phyloP scores from a whole-genome alignment of 441 rosid species.

The Pelargonium cotyledonis region DNA sequence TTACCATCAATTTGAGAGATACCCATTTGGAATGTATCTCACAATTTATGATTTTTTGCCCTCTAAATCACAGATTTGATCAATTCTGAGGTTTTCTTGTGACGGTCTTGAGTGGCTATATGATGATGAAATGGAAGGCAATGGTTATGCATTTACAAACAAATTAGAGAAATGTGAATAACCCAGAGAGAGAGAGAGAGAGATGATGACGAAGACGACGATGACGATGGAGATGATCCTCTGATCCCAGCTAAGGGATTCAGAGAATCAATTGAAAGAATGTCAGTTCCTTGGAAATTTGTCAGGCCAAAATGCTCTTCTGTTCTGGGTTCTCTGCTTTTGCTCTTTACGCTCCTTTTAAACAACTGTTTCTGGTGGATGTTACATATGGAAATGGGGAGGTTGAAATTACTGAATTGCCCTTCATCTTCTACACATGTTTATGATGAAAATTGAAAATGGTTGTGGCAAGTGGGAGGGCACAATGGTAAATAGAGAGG shows the following conservation, averaged over 20 bases:
- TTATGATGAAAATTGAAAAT: too few relatives aligned
- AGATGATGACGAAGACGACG: slow-evolving; percentile 23
- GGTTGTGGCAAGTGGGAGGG: too few relatives aligned
- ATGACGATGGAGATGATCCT: slow-evolving; percentile 33
- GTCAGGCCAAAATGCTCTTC: slow-evolving; percentile 2
- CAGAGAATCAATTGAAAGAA: slow-evolving; percentile 50
- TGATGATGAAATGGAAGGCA: not conserved
- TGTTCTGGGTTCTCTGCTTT: not conserved
- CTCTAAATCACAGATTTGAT: not conserved
- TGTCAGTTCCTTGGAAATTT: slow-evolving; percentile 10
- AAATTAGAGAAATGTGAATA: not conserved
- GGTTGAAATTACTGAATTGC: too few relatives aligned
- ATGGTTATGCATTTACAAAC: not conserved
- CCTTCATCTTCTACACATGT: too few relatives aligned
- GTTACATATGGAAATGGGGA: too few relatives aligned
- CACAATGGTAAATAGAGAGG: too few relatives aligned
- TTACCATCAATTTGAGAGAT: slow-evolving; percentile 33
- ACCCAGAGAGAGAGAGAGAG: not conserved
- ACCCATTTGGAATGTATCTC: slow-evolving; percentile 29
- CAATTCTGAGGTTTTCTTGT: not conserved
- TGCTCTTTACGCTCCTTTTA: not conserved
- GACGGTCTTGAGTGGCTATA: not conserved
- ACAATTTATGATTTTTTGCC: not conserved
- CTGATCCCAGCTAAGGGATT: slow-evolving; percentile 61
- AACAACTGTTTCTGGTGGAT: too few relatives aligned